phyloP scores from a whole-genome alignment of 345 rosid genomes.

The Rubroshorea leprosula region DNA sequence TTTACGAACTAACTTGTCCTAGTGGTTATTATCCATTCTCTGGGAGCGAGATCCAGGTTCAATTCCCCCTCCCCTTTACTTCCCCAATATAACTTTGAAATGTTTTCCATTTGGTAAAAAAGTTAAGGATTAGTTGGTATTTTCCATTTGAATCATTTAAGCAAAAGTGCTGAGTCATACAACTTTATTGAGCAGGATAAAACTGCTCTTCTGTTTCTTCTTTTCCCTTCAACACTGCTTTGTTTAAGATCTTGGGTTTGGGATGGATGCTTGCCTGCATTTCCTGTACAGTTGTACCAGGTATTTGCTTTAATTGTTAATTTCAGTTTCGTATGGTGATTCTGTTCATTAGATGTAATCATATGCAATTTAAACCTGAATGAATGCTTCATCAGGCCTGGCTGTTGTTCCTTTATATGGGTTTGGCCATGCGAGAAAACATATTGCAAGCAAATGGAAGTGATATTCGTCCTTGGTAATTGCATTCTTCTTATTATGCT shows the following conservation, averaged over 20 bases:
- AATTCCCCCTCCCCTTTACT: too few relatives aligned
- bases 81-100: too few relatives aligned
- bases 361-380: neutral
- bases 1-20: too few relatives aligned
- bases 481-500: neutral
- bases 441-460: slow-evolving; percentile 94
- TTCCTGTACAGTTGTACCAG: slow-evolving; percentile 95
- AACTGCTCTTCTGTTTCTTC: slow-evolving; percentile 89
- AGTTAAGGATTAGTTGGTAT: too few relatives aligned
- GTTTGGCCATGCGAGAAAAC: slow-evolving; percentile 93
- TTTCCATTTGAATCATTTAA: too few relatives aligned
- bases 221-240: slow-evolving; percentile 75
- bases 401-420: slow-evolving; percentile 93
- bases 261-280: slow-evolving; percentile 89
- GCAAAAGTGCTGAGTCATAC: too few relatives aligned
- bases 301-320: slow-evolving; percentile 22
- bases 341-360: neutral
- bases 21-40: too few relatives aligned
- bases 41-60: too few relatives aligned
- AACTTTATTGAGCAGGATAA: slow-evolving; percentile 62
- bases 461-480: slow-evolving; percentile 95
- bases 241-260: slow-evolving; percentile 73
- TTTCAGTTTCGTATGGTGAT: neutral
- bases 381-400: slow-evolving; percentile 50
- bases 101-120: too few relatives aligned